Base-by-base conservation (phyloP, 257 asterid species). In the Dorcoceras hygrometricum region DNA sequence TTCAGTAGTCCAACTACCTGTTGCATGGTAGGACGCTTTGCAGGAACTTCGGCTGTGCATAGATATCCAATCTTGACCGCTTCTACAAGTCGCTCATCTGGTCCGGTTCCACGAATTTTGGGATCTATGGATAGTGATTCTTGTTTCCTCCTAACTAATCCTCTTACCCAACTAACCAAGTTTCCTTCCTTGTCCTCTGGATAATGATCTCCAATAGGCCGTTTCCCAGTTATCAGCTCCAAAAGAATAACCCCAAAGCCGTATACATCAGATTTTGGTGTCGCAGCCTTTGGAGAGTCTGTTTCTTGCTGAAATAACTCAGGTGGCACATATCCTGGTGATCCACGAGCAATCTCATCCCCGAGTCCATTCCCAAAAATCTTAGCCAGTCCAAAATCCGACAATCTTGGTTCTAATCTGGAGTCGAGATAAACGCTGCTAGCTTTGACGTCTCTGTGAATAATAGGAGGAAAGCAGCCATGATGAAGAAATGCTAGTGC, bases 401-500 rank as follows among this genome's bases (percentile, higher is more conserved):
- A 87, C 51, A 90, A 59, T 31, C 97, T 79, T 22, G 97, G 91
- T 63, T 87, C 95, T 27, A 90, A 73, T 79, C 80, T 84, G 1
- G 79, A 77, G 72, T 90, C 97, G 22, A 90, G 82, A 79, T 84
- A 90, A 24, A 90, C 90, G 14, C 95, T 90, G 69, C 97, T 90
- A 8, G 97, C 95, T 74, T 80, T 90, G 24, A 90, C 84, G 9
- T 90, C 97, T 58, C 95, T 65, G 69, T 90, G 97, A 32, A 87
- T 84, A 67, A 90, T 90, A 0, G 95, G 88, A 68, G 97, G 97
- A 1, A 83, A 87, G 66, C 97, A 90, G 18, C 97, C 97, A 24
- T 90, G 95, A 75, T 90, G 97, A 54, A 90, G 95, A 75, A 79
- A 90, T 7, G 97, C 97, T 36, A 90, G 81, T 0, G 97, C 95